Base-by-base conservation (phyloP, 345 rosid genomes). In the Lumnitzera littorea region DNA sequence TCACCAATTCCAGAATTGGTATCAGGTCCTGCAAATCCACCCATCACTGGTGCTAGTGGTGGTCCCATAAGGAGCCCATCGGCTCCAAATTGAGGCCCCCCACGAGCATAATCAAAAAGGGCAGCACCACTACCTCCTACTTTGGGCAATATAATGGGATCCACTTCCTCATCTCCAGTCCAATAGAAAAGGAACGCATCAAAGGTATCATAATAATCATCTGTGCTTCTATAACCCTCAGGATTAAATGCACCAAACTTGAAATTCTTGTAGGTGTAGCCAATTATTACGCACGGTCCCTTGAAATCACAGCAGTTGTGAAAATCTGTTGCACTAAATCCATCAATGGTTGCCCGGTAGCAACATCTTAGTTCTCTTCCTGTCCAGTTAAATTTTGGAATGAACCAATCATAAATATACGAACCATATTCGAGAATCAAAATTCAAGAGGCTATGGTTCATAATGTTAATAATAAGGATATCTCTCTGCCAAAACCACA, bases 121-220 rank as follows among this genome's bases (percentile, higher is more conserved):
- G 96, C 92, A 11, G 92, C 95, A 61, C 95, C 96, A 24, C 92
- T 91, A 16, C 96, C 96, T 24, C 96, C 98, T 17, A 83, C 78
- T 62, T 91, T 89, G 20, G 86, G 71, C 50, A 89, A 72, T 15
- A 77, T 47, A 46, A 83, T 56, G 0, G 85, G 90, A 4, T 72
- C 86, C 14, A 20, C 59, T 12, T 23, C 56, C 24, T 55, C 66
- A 8, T 68, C 55, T 2, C 73, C 82, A 11, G 67, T 55, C 96
- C 98, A 88, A 51, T 91, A 91, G 72, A 83, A 91, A 66, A 88
- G 90, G 70, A 86, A 91, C 14, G 88, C 76, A 41, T 84, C 95
- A 41, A 91, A 91, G 0, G 95, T 75, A 60, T 91, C 96, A 41
- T 81, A 86, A 58, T 88, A 88, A 62, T 91, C 96, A 68, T 88